Evolutionary conservation across 768 basidiomycete genomes (phyloP), one percentile per base, ranked within the genome.

Genomic region (Lactarius vividus): DNA sequence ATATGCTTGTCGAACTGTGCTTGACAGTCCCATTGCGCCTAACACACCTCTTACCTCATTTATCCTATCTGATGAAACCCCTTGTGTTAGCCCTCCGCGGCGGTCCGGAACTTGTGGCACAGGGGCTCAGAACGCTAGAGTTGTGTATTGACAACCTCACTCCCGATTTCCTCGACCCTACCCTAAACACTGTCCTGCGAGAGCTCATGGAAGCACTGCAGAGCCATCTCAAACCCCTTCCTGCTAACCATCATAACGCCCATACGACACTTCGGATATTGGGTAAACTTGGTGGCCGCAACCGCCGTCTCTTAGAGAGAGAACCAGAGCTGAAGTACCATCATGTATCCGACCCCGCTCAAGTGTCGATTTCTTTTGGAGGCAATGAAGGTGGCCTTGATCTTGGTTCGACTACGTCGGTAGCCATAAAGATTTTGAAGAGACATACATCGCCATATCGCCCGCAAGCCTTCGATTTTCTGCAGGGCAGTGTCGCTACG

Each of bases 61-160:
- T 99, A 57, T 86, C 88, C 18, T 96, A 98, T 73, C 83, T 99
- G 63, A 98, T 98, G 96, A 91, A 94, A 70, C 97, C 97, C 0
- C 82, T 99, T 33, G 94, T 96, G 2, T 81, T 96, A 58, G 95
- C 97, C 9, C 79, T 99, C 59, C 86, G 89, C 59, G 95, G 95
- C 42, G 86, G 85, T 44, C 85, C 88, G 7, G 97, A 99, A 61
- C 85, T 97, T 55, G 91, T 98, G 61, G 89, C 94, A 28, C 97
- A 99, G 79, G 97, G 97, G 54, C 80, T 99, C 29, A 86, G 97
- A 7, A 99, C 97, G 0, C 84, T 99, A 65, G 97, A 99, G 76
- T 82, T 99, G n/a, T 98, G 96, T 78, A 96, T 98, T 72, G 97
- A 99, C 79, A 99, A 98, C 74, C 84, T 99, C 31, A 97, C 94